Base-by-base conservation (phyloP, 176 grass and related monocot species). In the Aegilops bicornis region DNA sequence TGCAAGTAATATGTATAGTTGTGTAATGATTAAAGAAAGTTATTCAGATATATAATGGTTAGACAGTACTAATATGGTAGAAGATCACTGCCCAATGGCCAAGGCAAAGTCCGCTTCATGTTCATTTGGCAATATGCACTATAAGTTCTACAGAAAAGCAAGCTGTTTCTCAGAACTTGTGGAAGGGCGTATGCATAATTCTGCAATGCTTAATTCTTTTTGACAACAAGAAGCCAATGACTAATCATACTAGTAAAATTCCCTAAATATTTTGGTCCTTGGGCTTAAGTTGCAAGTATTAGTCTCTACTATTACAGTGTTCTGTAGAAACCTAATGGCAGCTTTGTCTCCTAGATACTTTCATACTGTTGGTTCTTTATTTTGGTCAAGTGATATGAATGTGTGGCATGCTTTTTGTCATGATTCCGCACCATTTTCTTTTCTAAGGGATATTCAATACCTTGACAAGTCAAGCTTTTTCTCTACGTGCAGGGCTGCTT, bases 401-500 rank as follows among this genome's bases (percentile, higher is more conserved):
- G 63, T 32, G 40, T 81, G 61, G 17, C 79, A 81, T 60, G 80
- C 48, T n/a, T 6, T 83, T 79, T 42, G 22, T 33, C 40, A 22
- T 39, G 52, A 88, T 64, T 63, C 29, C 8, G 25, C 64, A 37
- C 31, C 31, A 54, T 80, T 56, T 58, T 8, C 19, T 58, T 58
- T 58, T 58, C 7, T 58, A 22, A 58, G 54, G 54, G 19, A 58
- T 58, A 58, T 58, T 58, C 54, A 58, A 22, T 58, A 58, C 19
- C 17, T 58, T 85, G 58, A 65, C 32, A 3, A 58, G 25, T 75
- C 12, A 69, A 9, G 22, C 58, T 76, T 43, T 36, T 35, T 16
- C 6, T 69, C 33, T 76, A 77, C 27, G 4, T 40, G 14, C 87
- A 99, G 97, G 85, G 97, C 97, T 69, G 97, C 97, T 88, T 99